phyloP scores from a whole-genome alignment of 2,329 filamentous ascomycete species.

The Colletotrichum horii region DNA sequence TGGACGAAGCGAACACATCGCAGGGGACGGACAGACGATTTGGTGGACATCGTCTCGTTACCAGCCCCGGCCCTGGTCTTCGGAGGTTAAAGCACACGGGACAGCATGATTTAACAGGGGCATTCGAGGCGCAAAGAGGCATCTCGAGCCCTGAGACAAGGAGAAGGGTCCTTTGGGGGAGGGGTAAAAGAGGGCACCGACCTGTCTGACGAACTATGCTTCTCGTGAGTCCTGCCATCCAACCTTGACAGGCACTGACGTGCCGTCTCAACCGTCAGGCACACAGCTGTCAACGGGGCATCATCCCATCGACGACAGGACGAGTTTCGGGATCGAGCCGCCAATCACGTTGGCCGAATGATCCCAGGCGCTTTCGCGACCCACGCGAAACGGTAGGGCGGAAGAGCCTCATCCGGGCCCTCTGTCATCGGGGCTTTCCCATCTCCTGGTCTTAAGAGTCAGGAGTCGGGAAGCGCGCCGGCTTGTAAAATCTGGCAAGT shows the following conservation, averaged over 20 bases:
- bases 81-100: not conserved
- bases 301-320: conserved; percentile 8
- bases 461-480: not conserved
- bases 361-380: not conserved
- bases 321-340: not conserved
- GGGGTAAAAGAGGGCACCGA: not conserved
- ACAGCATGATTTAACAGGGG: not conserved
- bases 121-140: not conserved
- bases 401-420: not conserved
- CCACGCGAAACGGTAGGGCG: conserved; percentile 3
- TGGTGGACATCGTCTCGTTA: not conserved
- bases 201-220: not conserved
- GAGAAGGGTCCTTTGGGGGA: not conserved
- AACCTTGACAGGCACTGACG: not conserved
- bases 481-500: not conserved
- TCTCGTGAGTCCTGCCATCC: conserved; percentile 7
- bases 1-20: not conserved
- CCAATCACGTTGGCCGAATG: not conserved
- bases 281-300: not conserved
- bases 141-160: not conserved
- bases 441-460: not conserved
- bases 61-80: not conserved
- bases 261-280: not conserved
- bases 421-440: not conserved
- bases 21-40: not conserved